Conservation (phyloP, 805 yeast genomes). For the Sporopachydermia quercuum region DNA sequence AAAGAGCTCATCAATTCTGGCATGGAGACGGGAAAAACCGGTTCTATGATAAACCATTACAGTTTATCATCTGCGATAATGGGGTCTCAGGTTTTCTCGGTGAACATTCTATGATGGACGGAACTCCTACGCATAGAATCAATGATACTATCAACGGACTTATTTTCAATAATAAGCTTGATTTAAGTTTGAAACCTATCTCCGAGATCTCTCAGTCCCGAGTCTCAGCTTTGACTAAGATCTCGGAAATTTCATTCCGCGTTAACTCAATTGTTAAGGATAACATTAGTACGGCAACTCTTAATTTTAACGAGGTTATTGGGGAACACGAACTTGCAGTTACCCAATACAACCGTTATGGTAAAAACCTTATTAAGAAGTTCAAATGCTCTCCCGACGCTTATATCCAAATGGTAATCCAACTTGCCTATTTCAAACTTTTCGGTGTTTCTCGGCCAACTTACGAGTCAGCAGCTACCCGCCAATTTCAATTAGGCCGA, state of each 20-base stretch:
- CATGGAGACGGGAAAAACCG: slow-evolving; percentile 68
- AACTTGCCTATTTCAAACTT: slow-evolving; percentile 58
- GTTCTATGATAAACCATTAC: slow-evolving; percentile 64
- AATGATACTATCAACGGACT: slow-evolving; percentile 44
- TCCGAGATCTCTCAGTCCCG: slow-evolving; percentile 6
- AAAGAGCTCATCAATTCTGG: slow-evolving; percentile 58
- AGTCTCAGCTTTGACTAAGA: slow-evolving; percentile 1
- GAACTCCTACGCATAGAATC: slow-evolving; percentile 65
- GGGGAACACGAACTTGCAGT: slow-evolving; percentile 43
- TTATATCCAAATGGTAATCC: slow-evolving; percentile 60
- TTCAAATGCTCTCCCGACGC: slow-evolving; percentile 70
- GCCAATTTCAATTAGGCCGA: slow-evolving; percentile 62
- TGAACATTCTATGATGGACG: slow-evolving; percentile 79
- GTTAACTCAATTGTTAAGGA: slow-evolving; percentile 30
- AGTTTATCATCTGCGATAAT: slow-evolving; percentile 50
- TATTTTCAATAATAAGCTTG: slow-evolving; percentile 25
- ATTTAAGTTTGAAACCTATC: slow-evolving; percentile 11
- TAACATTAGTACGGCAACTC: slow-evolving; percentile 34
- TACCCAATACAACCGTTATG: slow-evolving; percentile 60
- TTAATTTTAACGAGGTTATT: slow-evolving; percentile 29
- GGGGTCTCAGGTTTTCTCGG: slow-evolving; percentile 70
- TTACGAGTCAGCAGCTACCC: slow-evolving; percentile 72
- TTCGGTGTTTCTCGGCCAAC: slow-evolving; percentile 63
- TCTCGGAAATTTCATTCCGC: slow-evolving; percentile 22
- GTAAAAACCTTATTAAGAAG: slow-evolving; percentile 53